phyloP scores from a whole-genome alignment of 2,329 filamentous ascomycete genomes.

The Penicillium verrucosum region DNA sequence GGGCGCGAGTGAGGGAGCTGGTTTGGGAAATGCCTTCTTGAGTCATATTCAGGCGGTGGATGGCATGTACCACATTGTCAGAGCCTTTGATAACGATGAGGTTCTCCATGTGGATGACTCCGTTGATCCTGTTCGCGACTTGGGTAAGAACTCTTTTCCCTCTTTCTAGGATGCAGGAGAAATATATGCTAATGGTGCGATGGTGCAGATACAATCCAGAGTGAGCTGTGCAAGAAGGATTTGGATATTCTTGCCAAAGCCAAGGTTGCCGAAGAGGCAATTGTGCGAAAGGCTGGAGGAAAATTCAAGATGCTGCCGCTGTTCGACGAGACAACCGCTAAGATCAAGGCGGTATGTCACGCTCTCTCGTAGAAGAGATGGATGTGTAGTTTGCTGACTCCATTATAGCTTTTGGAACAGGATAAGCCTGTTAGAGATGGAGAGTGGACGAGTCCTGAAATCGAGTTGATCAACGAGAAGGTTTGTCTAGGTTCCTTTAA shows the following conservation, averaged over 20 bases:
- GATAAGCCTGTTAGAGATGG: constrained; percentile 7
- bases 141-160: background rate
- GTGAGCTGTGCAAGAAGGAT: constrained; percentile 8
- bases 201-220: constrained; percentile 1
- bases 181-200: background rate
- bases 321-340: constrained; percentile 6
- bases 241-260: constrained; percentile 6
- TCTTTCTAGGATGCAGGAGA: background rate
- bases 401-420: background rate
- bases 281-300: constrained; percentile 4
- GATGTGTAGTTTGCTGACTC: background rate
- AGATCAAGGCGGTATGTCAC: background rate
- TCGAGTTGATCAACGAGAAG: constrained; percentile 8
- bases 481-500: background rate
- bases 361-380: background rate
- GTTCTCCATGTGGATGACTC: constrained; percentile 4
- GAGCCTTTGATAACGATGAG: constrained; percentile 1
- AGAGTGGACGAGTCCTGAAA: constrained; percentile 4
- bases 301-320: constrained; percentile 9
- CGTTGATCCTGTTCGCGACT: background rate
- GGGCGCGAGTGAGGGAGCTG: constrained; percentile 1
- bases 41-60: constrained; percentile 7
- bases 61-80: constrained; percentile 7
- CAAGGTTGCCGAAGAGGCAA: constrained; percentile 1
- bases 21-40: constrained; percentile 6